Evolutionary conservation across 1,139 yeast genomes (phyloP), one percentile per base, ranked within the genome.

Genomic region (Kodamaea sp.): DNA sequence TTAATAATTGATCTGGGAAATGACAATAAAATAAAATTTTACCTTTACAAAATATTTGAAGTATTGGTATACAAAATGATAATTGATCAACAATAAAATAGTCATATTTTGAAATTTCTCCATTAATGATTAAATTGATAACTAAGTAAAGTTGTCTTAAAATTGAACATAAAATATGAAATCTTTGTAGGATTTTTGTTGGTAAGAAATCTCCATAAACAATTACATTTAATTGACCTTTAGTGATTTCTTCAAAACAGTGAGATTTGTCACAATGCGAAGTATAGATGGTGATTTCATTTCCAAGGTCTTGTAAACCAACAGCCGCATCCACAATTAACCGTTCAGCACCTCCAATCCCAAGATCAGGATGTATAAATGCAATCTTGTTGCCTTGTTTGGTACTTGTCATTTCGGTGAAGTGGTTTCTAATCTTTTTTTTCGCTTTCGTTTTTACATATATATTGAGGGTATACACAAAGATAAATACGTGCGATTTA

Each of bases 331-430:
- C 99, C 1, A 92, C 96, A 2, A 92, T 90, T 23, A 94, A 71
- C 43, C 99, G 70, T 60, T 92, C 99, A 0, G 99, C 99, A 4
- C 99, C 99, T 6, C 96, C 83, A 43, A 92, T 92, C 0, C 98
- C 98, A 39, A 92, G 66, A 63, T 92, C 99, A 0, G 99, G 99
- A 57, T 92, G 99, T 9, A 92, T 67, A 54, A 92, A 88, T 4
- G 97, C 97, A 31, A 90, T 74, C 20, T 44, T 43, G 20, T 15
- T 15, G 20, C 20, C 4, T 15, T 15, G 3, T 15, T n/a, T n/a
- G n/a, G 20, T 15, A 4, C 20, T 15, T 15, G 20, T 15, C 20
- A 15, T 15, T 15, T 15, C 4, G 20, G 20, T 15, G 20, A 15
- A 15, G 20, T 15, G 20, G 3, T 15, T 15, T 15, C 4, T 15